Evolutionary conservation across 2,329 filamentous ascomycete species (phyloP).

Genomic region (Exophiala phaeomuriformis): DNA sequence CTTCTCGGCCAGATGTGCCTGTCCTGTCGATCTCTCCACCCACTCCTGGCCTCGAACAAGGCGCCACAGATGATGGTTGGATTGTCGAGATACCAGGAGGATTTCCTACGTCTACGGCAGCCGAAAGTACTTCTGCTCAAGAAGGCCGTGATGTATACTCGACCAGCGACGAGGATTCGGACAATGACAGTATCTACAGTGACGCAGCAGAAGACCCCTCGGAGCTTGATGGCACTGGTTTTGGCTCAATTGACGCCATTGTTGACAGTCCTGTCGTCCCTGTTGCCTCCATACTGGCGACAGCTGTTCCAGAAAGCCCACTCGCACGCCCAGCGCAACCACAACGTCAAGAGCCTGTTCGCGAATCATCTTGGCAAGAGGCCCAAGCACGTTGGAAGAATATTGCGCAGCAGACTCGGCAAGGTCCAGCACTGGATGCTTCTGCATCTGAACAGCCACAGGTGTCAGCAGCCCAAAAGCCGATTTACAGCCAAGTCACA

Average conservation of each 20-base stretch:
- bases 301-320: constrained; percentile 23
- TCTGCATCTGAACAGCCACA: neutral
- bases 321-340: constrained; percentile 2
- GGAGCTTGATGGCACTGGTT: constrained; percentile 36
- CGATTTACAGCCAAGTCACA: neutral
- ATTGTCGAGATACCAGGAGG: constrained; percentile 52
- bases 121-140: neutral
- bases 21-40: constrained; percentile 42
- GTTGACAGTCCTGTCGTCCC: constrained; percentile 32
- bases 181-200: constrained; percentile 42
- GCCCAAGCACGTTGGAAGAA: constrained; percentile 30
- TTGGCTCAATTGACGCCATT: constrained; percentile 46
- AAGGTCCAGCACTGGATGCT: neutral
- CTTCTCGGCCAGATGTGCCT: constrained; percentile 30
- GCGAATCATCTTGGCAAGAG: constrained; percentile 26
- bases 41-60: constrained; percentile 40
- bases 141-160: neutral
- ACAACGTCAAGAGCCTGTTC: neutral
- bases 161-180: constrained; percentile 19
- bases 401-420: constrained; percentile 19
- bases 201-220: constrained; percentile 31
- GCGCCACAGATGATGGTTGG: constrained; percentile 28
- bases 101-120: constrained; percentile 41
- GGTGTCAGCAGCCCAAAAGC: neutral
- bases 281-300: constrained; percentile 1